Base-by-base conservation (phyloP, 306 rosid species). In the Acacia acuminata region DNA sequence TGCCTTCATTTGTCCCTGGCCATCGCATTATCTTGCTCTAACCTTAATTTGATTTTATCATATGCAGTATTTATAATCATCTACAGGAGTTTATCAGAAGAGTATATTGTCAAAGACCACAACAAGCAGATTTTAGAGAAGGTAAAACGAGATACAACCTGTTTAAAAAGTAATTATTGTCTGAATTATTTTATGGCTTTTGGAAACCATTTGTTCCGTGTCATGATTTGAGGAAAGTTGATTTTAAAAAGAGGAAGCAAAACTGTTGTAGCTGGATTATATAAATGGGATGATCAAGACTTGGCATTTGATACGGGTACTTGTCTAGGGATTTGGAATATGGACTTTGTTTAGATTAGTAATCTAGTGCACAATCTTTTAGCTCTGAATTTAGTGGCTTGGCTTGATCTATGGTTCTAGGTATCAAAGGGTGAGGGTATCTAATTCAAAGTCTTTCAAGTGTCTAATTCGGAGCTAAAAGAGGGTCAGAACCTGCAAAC, bases 41-140 rank as follows among this genome's bases (percentile, higher is more conserved):
- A 85, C 55, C 69, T 76, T 42, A 45, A 75, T 82, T 76, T 77
- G 45, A 61, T 84, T 72, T 83, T 75, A 74, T 65, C 77, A 71
- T 38, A 27, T 88, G 81, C 97, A 96, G 99, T 93, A 96, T 96
- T 77, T 91, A 96, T 81, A 96, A 96, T 87, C 94, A 92, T 84
- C 17, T 90, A 50, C 94, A 87, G 75, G 92, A 91, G 82, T 90
- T 91, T 76, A 53, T 90, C 75, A 82, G 3, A 77, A 87, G 97
- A 89, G 77, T 89, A 76, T 89, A 74, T 72, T 85, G 86, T 47
- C 87, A 5, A 64, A 65, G 91, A 12, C 83, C 63, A 84, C 84
- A 73, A 47, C 77, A 24, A 53, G 85, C 66, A 44, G 91, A 86
- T 80, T 71, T 75, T 25, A 81, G 84, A 56, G 72, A 64, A 44